These are phyloP conservation scores for Ophiosphaerella korrae DNA, from an alignment of 2,329 filamentous ascomycete species.

Conservation along the genomic window DNA sequence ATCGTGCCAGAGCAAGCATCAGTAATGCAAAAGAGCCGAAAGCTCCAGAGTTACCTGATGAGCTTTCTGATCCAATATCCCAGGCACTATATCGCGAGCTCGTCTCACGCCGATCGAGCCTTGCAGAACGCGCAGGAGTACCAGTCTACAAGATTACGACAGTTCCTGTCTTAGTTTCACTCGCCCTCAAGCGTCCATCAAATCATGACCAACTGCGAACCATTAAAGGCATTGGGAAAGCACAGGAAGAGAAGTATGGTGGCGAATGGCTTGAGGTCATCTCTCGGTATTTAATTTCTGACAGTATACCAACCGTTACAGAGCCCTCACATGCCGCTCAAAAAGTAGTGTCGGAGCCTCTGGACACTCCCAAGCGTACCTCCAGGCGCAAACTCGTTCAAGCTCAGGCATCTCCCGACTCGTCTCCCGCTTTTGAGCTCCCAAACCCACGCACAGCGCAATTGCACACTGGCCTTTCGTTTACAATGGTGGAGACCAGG, in stretches of 20 bases:
- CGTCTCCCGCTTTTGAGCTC: constrained; percentile 29
- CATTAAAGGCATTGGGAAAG: constrained; percentile 33
- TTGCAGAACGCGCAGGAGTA: constrained; percentile 19
- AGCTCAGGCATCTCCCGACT: constrained; percentile 16
- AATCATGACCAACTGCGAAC: constrained; percentile 21
- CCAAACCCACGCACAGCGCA: constrained; percentile 17
- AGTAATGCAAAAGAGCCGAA: constrained; percentile 4
- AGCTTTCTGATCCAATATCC: constrained; percentile 17
- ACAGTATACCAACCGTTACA: constrained; percentile 2
- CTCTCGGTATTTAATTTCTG: constrained; percentile 12
- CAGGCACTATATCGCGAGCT: constrained; percentile 27
- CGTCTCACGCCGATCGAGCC: constrained; percentile 17
- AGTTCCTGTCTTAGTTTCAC: constrained; percentile 26
- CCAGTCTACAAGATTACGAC: constrained; percentile 20
- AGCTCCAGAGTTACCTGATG: not conserved
- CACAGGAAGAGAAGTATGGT: constrained; percentile 29
- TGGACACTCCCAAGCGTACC: constrained; percentile 4
- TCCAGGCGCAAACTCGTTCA: not conserved
- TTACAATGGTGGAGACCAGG: constrained; percentile 28
- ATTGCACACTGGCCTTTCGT: constrained; percentile 23
- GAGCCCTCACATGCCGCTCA: not conserved
- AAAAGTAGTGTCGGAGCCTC: not conserved
- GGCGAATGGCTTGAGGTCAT: constrained; percentile 35
- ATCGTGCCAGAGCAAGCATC: not conserved
- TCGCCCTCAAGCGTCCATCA: constrained; percentile 31